These are phyloP conservation scores for Luffa aegyptiaca DNA, from an alignment of 306 rosid species.

Conservation along the genomic window DNA sequence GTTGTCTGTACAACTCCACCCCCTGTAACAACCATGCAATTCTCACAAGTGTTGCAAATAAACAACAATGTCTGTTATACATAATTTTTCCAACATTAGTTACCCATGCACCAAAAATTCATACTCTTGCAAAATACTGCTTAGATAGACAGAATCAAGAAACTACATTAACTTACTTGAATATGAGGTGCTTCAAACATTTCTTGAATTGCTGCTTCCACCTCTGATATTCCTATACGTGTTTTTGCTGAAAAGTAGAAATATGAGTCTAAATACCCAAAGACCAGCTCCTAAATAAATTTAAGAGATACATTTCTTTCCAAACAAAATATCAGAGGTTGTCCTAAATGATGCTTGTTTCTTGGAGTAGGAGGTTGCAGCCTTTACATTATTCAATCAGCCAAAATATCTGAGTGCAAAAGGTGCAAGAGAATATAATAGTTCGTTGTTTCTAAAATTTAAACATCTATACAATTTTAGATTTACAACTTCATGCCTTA, in stretches of 20 bases:
- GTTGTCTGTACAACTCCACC: not conserved
- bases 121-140: not conserved
- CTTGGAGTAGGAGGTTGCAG: not conserved
- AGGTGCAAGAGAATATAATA: not conserved
- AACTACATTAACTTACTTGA: conserved; percentile 43
- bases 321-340: too few species aligned
- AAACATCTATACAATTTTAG: not conserved
- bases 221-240: conserved; percentile 62
- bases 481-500: not conserved
- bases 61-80: not conserved
- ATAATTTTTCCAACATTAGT: not conserved
- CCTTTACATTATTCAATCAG: not conserved
- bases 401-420: not conserved
- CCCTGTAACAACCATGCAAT: not conserved
- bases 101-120: not conserved
- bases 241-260: conserved; percentile 34
- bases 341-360: not conserved
- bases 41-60: not conserved
- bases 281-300: not conserved
- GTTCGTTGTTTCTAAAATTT: not conserved
- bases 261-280: not conserved
- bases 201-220: conserved; percentile 89
- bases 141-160: conserved; percentile 6
- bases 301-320: not conserved
- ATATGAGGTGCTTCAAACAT: conserved; percentile 99